A percentile compares a stretch with the other conserved stretches of the same genome.
Conservation (phyloP, 1,139 yeast species). For the Saccharomyces hybrid region DNA sequence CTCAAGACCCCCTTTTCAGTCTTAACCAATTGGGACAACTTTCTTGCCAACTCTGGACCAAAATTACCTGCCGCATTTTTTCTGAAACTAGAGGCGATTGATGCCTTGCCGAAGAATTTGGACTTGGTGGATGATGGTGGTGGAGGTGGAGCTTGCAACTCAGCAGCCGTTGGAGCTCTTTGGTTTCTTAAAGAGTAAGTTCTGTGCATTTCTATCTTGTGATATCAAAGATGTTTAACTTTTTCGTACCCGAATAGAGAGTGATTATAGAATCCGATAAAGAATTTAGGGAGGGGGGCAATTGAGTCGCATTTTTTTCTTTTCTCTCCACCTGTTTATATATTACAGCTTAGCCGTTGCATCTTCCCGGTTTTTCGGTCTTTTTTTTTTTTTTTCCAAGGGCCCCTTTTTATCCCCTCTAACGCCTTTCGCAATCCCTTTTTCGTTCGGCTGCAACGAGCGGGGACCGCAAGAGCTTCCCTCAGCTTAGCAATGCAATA, state of each 20-base stretch:
- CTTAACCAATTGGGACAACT: conserved; percentile 68
- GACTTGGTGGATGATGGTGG: conserved; percentile 69
- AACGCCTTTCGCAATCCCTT: background rate
- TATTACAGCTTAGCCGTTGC: background rate
- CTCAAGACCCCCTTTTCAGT: conserved; percentile 78
- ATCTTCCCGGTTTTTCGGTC: conserved; percentile 1
- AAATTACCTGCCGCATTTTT: conserved; percentile 64
- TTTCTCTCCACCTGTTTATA: background rate
- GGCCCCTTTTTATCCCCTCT: conserved; percentile 1
- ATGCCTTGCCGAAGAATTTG: conserved; percentile 66
- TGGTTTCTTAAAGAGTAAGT: conserved; percentile 71
- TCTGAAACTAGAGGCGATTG: conserved; percentile 58
- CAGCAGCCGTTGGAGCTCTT: conserved; percentile 78
- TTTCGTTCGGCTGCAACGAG: background rate
- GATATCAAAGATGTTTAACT: background rate
- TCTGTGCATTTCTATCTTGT: conserved; percentile 53
- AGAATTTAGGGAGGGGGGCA: background rate
- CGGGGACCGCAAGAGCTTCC: background rate
- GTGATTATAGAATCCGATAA: background rate
- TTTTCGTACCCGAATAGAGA: background rate
- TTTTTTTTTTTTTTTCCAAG: background rate
- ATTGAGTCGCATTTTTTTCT: background rate
- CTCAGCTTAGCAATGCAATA: background rate
- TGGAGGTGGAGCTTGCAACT: conserved; percentile 72
- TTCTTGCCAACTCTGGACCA: conserved; percentile 74